These are phyloP conservation scores for Ocimum tenuiflorum DNA, from an alignment of 257 asterid genomes.

Conservation along the genomic window DNA sequence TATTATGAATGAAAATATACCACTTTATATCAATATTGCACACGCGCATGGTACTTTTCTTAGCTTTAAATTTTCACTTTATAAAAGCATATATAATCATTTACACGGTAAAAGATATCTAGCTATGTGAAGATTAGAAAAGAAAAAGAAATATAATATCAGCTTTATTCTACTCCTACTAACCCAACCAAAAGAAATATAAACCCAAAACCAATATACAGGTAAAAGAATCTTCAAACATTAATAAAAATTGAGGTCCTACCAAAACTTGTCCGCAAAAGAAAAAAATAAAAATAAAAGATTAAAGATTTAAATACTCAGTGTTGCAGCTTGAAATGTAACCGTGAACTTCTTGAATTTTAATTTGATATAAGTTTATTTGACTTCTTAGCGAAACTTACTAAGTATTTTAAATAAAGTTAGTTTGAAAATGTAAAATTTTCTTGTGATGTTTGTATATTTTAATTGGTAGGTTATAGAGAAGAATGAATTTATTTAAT, in stretches of 20 bases:
- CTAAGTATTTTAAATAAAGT: too few relatives aligned
- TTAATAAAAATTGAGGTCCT: background rate
- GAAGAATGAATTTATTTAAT: too few relatives aligned
- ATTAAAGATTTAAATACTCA: too few relatives aligned
- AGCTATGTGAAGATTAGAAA: background rate
- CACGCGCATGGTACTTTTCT: constrained; percentile 46
- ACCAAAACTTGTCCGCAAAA: background rate
- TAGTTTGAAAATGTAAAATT: too few relatives aligned
- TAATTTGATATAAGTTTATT: too few relatives aligned
- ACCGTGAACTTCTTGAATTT: too few relatives aligned
- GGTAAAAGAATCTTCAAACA: background rate
- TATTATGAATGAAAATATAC: constrained; percentile 32
- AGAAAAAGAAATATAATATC: background rate
- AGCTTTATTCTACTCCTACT: background rate
- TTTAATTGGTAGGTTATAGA: too few relatives aligned
- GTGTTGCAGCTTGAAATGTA: too few relatives aligned
- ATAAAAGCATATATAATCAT: constrained; percentile 12
- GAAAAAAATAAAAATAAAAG: background rate
- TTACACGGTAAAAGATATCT: background rate
- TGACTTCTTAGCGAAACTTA: too few relatives aligned
- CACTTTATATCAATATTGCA: constrained; percentile 31
- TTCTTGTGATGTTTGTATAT: too few relatives aligned
- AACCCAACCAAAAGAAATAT: background rate
- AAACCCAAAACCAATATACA: background rate
- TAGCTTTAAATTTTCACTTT: constrained; percentile 26